These are phyloP conservation scores for Cladosporium sp. DNA, from an alignment of 2,329 filamentous ascomycete genomes.

Conservation along the genomic window DNA sequence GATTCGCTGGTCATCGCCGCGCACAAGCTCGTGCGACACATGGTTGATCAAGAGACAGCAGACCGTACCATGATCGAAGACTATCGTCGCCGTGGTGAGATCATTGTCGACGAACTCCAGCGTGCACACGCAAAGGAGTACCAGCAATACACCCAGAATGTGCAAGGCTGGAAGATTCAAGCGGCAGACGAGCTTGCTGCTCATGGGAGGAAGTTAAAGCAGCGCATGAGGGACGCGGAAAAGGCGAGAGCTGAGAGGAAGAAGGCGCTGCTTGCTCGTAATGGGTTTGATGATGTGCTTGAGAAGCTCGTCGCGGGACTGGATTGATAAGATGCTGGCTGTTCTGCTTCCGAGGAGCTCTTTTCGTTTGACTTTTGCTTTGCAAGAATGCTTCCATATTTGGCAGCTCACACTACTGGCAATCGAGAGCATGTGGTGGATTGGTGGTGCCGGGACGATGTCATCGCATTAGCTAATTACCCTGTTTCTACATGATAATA, in stretches of 20 bases:
- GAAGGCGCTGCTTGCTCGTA: background rate
- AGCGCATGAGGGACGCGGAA: constrained; percentile 21
- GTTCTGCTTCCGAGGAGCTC: background rate
- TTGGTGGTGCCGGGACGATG: background rate
- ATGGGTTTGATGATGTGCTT: background rate
- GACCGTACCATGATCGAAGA: constrained; percentile 47
- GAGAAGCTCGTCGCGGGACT: background rate
- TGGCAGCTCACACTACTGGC: background rate
- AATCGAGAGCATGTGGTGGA: background rate
- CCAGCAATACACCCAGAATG: constrained; percentile 24
- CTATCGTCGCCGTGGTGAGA: constrained; percentile 47
- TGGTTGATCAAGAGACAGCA: constrained; percentile 51
- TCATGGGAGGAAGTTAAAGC: constrained; percentile 25
- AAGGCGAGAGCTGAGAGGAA: constrained; percentile 19
- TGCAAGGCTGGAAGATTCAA: constrained; percentile 22
- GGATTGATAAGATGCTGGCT: background rate
- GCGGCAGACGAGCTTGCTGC: constrained; percentile 19
- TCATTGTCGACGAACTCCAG: constrained; percentile 47
- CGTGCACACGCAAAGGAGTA: constrained; percentile 44
- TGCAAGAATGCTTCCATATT: background rate
- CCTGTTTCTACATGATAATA: background rate
- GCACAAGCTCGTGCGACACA: constrained; percentile 47
- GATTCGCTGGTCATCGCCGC: constrained; percentile 44
- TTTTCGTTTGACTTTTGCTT: background rate
- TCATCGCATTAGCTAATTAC: background rate